Evolutionary conservation across 2,329 filamentous ascomycete genomes (phyloP).

Genomic region (Endothia cerciana): DNA sequence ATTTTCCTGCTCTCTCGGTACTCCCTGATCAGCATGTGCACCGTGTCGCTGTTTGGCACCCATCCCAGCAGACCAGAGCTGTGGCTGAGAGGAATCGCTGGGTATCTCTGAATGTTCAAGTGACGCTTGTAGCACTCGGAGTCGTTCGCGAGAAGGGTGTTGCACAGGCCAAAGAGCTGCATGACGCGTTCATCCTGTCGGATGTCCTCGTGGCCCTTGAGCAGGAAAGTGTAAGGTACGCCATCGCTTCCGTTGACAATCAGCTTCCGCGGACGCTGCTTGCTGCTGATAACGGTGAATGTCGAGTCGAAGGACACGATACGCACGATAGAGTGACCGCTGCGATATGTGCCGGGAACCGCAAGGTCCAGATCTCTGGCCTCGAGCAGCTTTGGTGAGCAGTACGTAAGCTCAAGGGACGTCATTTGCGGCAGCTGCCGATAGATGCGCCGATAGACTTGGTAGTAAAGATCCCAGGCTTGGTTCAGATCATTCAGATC

Average conservation of each 20-base stretch:
- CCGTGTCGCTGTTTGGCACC: conserved; percentile 96
- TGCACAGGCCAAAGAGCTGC: conserved; percentile 97
- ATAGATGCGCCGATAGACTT: conserved; percentile 94
- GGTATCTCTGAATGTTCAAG: conserved; percentile 93
- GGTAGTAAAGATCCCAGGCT: conserved; percentile 99
- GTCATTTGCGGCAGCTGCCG: conserved; percentile 92
- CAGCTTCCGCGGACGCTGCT: conserved; percentile 91
- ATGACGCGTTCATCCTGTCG: conserved; percentile 98
- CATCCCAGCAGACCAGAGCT: conserved; percentile 94
- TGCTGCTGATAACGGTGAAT: conserved; percentile 91
- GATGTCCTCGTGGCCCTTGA: conserved; percentile 99
- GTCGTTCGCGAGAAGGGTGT: conserved; percentile 91
- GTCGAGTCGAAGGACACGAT: conserved; percentile 91
- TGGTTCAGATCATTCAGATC: conserved; percentile 96
- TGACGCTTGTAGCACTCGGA: conserved; percentile 97
- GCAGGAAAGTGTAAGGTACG: conserved; percentile 79
- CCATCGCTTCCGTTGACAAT: conserved; percentile 89
- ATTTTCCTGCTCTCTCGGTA: conserved; percentile 98
- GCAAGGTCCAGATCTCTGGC: conserved; percentile 87
- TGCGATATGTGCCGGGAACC: conserved; percentile 93
- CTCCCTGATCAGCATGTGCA: conserved; percentile 95
- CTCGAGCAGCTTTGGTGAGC: conserved; percentile 88
- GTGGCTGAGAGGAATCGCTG: conserved; percentile 95
- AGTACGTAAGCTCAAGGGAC: conserved; percentile 91
- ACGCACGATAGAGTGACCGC: conserved; percentile 74